Conservation (phyloP, 352 stramenopile genomes). For the Chrysophaeum taylorii region DNA sequence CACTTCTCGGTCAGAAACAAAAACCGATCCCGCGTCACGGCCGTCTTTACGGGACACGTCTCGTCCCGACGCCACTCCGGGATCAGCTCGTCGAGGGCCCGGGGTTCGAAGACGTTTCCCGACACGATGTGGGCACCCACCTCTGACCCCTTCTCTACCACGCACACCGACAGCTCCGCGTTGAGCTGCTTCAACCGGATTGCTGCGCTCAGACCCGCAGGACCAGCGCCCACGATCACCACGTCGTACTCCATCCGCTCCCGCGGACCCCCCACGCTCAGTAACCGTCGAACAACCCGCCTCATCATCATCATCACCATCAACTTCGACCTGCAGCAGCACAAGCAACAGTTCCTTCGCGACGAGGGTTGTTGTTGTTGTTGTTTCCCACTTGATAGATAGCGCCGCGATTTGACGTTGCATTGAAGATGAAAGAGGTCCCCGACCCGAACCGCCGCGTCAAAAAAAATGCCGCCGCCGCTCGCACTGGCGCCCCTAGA, state of each 20-base stretch:
- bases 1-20: slow-evolving; percentile 43
- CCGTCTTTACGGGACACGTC: slow-evolving; percentile 71
- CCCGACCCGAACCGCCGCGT: too few species aligned
- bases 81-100: slow-evolving; percentile 87
- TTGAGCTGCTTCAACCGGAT: slow-evolving; percentile 96
- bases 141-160: slow-evolving; percentile 87
- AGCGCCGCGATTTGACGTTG: too few species aligned
- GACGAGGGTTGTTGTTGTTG: too few species aligned
- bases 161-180: slow-evolving; percentile 82
- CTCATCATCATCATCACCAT: too few species aligned
- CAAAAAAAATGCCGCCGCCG: too few species aligned
- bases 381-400: too few species aligned
- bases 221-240: slow-evolving; percentile 78
- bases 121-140: slow-evolving; percentile 96
- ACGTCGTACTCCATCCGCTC: slow-evolving; percentile 98
- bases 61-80: slow-evolving; percentile 82
- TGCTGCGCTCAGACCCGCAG: slow-evolving; percentile 80
- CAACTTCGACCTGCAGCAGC: too few species aligned
- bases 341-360: too few species aligned
- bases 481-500: too few species aligned
- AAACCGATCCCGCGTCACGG: slow-evolving; percentile 85
- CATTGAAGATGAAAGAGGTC: too few species aligned
- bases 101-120: slow-evolving; percentile 96
- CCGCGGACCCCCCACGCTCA: too few species aligned
- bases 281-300: too few species aligned